Percentiles rank a stretch among this genome's conserved stretches.
phyloP scores from a whole-genome alignment of 164 flowering plant genomes.

The Magnolia changhungtana region DNA sequence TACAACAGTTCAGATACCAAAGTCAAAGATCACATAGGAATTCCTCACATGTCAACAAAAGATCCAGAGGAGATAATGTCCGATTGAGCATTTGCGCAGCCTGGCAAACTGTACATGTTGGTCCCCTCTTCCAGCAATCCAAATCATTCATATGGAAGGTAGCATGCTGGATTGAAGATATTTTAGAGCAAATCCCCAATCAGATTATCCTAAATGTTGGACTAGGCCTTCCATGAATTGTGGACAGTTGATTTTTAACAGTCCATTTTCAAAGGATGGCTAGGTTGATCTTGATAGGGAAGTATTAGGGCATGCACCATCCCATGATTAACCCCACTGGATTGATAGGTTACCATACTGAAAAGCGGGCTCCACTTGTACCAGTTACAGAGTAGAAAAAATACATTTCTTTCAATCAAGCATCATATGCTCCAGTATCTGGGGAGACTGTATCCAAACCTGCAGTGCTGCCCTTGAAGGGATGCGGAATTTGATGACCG shows the following conservation, averaged over 20 bases:
- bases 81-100: neutral
- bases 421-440: neutral
- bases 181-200: neutral
- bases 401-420: neutral
- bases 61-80: neutral
- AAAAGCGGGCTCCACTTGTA: neutral
- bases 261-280: too few relatives aligned
- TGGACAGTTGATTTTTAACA: neutral
- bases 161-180: neutral
- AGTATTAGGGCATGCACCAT: too few relatives aligned
- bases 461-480: slow-evolving; percentile 79
- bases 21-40: neutral
- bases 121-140: neutral
- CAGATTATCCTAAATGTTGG: neutral
- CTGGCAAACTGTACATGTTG: neutral
- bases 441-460: slow-evolving; percentile 36
- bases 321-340: neutral
- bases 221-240: neutral
- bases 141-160: neutral
- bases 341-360: neutral
- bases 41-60: neutral
- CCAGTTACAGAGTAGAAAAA: neutral
- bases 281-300: too few relatives aligned
- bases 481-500: slow-evolving; percentile 73
- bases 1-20: slow-evolving; percentile 15